Percentiles rank a stretch among this genome's conserved stretches.
These are phyloP conservation scores for Fusarium sp. DNA, from an alignment of 2,329 filamentous ascomycete species.

Conservation along the genomic window DNA sequence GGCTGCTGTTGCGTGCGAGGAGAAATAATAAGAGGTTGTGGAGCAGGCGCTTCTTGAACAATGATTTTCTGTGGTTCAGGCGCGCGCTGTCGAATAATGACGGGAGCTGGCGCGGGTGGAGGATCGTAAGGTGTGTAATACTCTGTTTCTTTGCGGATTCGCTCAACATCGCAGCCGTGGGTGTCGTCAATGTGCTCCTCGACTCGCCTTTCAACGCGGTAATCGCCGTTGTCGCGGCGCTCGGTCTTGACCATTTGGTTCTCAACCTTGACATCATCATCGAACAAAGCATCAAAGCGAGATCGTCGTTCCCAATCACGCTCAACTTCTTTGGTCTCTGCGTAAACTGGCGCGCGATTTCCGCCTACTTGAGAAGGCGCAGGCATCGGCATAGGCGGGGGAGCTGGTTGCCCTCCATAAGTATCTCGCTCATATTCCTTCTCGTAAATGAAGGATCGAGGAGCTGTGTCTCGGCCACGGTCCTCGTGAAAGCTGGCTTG, in stretches of 20 bases:
- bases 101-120: slow-evolving; percentile 56
- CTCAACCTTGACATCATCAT: slow-evolving; percentile 65
- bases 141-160: slow-evolving; percentile 70
- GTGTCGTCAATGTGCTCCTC: slow-evolving; percentile 62
- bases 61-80: slow-evolving; percentile 70
- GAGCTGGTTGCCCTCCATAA: slow-evolving; percentile 35
- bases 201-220: slow-evolving; percentile 62
- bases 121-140: slow-evolving; percentile 67
- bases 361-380: slow-evolving; percentile 39
- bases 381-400: slow-evolving; percentile 40
- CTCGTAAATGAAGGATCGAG: slow-evolving; percentile 39
- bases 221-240: slow-evolving; percentile 58
- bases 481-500: slow-evolving; percentile 60
- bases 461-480: slow-evolving; percentile 51
- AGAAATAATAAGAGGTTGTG: slow-evolving; percentile 61
- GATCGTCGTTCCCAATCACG: slow-evolving; percentile 59
- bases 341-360: slow-evolving; percentile 50
- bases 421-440: slow-evolving; percentile 42
- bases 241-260: slow-evolving; percentile 57
- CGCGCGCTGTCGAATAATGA: slow-evolving; percentile 67
- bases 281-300: slow-evolving; percentile 56
- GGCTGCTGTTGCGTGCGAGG: slow-evolving; percentile 60
- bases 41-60: slow-evolving; percentile 66
- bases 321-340: slow-evolving; percentile 51
- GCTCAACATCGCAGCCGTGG: slow-evolving; percentile 63